Base-by-base conservation (phyloP, 768 basidiomycete genomes). In the Austroboletus eburneus region DNA sequence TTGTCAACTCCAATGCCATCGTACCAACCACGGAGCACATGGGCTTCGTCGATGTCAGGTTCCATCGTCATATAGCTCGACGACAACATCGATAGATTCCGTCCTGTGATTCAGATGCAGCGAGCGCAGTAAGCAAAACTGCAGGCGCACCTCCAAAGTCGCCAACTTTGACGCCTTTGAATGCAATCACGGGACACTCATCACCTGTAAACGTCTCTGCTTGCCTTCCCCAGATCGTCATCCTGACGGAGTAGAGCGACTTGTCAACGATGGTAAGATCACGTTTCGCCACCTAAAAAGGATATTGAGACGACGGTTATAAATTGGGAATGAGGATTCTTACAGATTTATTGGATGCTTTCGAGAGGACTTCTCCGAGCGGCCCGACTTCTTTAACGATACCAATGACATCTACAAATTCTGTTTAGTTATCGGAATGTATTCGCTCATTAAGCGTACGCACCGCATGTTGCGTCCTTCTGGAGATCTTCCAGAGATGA, bases 181-280 rank as follows among this genome's bases (percentile, higher is more conserved):
- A 90, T 4, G 95, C 95, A 53, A 94, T 77, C 24, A 98, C 83
- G 9, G 90, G 81, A 41, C 75, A 62, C 40, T 74, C 73, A 10
- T 75, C 71, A 5, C 74, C 69, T n/a, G 67, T 64, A 63, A 81
- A 97, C 33, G 77, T 76, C 63, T 97, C 91, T 0, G 95, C 95
- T 64, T 91, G 87, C 64, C 87, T 91, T 20, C 95, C 96, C 96
- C 95, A 99, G 24, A 98, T 72, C 3, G 95, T 99, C 54, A 97
- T 63, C 27, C 91, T 80, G 33, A 91, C 83, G 14, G 83, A 79
- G 58, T 72, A 90, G 29, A 77, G 77, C 7, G 91, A 85, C 50
- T 78, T 79, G 63, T 99, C 95, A 12, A 93, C 94, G 27, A 99
- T 68, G 1, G 79, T 85, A 42, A 99, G 69, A 36, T 99, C 95